Evolutionary conservation across 495 filamentous ascomycete species (phyloP).

Genomic region (Xylaria palmicola): DNA sequence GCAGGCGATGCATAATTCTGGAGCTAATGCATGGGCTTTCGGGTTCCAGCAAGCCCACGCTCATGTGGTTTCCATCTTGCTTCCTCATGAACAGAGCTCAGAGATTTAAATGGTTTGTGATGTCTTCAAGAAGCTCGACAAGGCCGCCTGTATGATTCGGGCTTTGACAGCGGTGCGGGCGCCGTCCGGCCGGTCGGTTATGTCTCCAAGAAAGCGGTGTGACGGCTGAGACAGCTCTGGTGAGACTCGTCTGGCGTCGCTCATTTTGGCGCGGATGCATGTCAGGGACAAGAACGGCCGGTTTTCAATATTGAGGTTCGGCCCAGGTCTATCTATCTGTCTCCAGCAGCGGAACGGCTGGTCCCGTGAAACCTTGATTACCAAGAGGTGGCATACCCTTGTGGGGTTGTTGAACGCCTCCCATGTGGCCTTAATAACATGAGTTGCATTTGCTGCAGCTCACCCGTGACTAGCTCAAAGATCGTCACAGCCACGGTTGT

Average conservation of each 20-base stretch:
- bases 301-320: neutral
- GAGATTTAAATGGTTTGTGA: neutral
- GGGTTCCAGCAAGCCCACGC: neutral
- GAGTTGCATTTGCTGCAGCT: neutral
- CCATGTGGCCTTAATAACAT: neutral
- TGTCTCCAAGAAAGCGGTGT: slow-evolving; percentile 3
- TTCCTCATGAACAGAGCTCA: neutral
- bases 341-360: neutral
- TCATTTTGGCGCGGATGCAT: neutral
- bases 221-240: neutral
- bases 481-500: slow-evolving; percentile 6
- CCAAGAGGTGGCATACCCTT: neutral
- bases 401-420: neutral
- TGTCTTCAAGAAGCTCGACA: neutral
- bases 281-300: neutral
- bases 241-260: neutral
- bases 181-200: neutral
- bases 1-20: neutral
- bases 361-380: neutral
- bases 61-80: neutral
- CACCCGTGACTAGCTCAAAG: neutral
- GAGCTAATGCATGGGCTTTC: neutral
- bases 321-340: neutral
- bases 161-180: neutral
- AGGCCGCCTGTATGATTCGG: neutral